A percentile compares a stretch with the other conserved stretches of the same genome.
phyloP scores from a whole-genome alignment of 495 filamentous ascomycete species.

The Neurospora sp. region DNA sequence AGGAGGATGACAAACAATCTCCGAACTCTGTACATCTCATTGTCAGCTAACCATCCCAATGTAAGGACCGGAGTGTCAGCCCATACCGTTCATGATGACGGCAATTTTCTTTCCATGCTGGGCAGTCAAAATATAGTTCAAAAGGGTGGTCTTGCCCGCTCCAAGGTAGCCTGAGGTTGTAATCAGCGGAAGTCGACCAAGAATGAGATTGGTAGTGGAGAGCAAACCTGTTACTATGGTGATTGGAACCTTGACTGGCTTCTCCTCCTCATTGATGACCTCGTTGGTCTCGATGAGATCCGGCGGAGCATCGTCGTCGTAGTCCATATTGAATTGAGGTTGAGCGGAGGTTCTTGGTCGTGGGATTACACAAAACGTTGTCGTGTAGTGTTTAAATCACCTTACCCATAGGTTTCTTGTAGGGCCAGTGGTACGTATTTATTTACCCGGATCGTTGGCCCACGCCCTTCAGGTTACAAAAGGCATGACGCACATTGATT shows the following conservation, averaged over 20 bases:
- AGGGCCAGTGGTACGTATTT: background rate
- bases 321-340: conserved; percentile 27
- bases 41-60: background rate
- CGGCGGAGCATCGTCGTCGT: conserved; percentile 66
- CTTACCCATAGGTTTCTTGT: background rate
- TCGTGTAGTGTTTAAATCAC: background rate
- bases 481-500: background rate
- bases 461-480: background rate
- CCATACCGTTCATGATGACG: conserved; percentile 87
- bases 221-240: conserved; percentile 80
- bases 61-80: background rate
- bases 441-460: background rate
- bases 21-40: conserved; percentile 61
- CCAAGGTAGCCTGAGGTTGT: conserved; percentile 62
- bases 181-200: conserved; percentile 6
- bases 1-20: conserved; percentile 54
- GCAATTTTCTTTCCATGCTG: conserved; percentile 95
- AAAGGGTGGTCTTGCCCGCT: conserved; percentile 86
- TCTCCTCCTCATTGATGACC: conserved; percentile 33
- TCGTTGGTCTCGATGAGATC: conserved; percentile 52
- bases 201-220: conserved; percentile 2
- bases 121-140: conserved; percentile 91
- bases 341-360: background rate
- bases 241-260: conserved; percentile 68
- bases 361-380: background rate